Evolutionary conservation across 306 rosid species (phyloP).

Genomic region (Elaeagnus macrophylla): DNA sequence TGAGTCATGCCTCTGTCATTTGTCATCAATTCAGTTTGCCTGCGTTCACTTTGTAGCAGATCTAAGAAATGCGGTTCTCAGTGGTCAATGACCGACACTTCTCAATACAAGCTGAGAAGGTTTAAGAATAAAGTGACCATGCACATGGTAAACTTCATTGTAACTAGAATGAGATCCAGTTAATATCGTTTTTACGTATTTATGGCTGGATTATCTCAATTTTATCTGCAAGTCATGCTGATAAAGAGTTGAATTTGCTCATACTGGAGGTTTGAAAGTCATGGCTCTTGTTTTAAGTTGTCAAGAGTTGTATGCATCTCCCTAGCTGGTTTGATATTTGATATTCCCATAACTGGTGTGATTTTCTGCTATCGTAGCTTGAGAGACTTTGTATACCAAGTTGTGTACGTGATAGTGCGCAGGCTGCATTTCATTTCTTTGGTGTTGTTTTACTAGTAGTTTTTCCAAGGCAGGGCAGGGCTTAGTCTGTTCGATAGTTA

Average conservation of each 20-base stretch:
- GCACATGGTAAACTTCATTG: constrained; percentile 1
- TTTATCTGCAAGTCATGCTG: background rate
- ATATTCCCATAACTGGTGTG: too few relatives aligned
- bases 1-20: background rate
- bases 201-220: background rate
- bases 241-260: background rate
- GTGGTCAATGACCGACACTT: constrained; percentile 75
- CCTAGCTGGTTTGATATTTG: background rate
- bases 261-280: background rate
- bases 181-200: background rate
- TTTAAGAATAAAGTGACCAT: constrained; percentile 9
- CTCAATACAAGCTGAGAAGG: constrained; percentile 44
- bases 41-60: constrained; percentile 28
- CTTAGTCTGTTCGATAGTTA: too few relatives aligned
- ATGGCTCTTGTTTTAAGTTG: background rate
- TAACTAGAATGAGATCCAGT: too few relatives aligned
- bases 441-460: too few relatives aligned
- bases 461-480: too few relatives aligned
- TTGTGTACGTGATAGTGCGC: too few relatives aligned
- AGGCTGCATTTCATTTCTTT: too few relatives aligned
- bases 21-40: background rate
- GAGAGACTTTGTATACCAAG: too few relatives aligned
- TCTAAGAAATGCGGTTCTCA: constrained; percentile 54
- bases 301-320: background rate
- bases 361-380: too few relatives aligned